Evolutionary conservation across 768 basidiomycete species (phyloP).

Genomic region (Filobasidium floriforme): DNA sequence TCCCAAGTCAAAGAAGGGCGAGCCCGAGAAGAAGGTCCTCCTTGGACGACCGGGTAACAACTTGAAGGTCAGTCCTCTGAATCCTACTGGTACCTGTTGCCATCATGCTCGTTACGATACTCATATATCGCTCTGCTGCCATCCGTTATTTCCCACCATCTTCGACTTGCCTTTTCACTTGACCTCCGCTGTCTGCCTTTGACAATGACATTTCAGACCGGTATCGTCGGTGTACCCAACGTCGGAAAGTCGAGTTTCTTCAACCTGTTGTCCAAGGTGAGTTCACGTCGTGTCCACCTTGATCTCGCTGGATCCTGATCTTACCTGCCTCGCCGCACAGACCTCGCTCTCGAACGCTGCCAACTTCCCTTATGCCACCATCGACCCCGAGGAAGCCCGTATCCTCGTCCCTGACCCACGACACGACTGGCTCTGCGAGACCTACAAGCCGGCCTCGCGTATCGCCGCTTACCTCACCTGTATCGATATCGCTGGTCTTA

Average conservation of each 20-base stretch:
- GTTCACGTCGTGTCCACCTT: not conserved
- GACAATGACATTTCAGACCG: conserved; percentile 54
- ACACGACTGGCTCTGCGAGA: conserved; percentile 86
- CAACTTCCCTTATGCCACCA: conserved; percentile 79
- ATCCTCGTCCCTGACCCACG: conserved; percentile 89
- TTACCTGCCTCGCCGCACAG: conserved; percentile 18
- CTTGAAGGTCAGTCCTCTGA: conserved; percentile 50
- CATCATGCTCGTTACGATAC: not conserved
- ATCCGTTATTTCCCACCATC: not conserved
- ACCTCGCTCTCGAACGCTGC: conserved; percentile 85
- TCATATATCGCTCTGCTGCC: too few species aligned
- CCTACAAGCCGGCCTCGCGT: conserved; percentile 79
- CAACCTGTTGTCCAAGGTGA: conserved; percentile 83
- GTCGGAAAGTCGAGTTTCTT: conserved; percentile 99
- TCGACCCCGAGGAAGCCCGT: conserved; percentile 79
- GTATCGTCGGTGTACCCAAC: conserved; percentile 95
- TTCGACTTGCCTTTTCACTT: not conserved
- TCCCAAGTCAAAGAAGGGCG: conserved; percentile 60
- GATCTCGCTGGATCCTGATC: too few species aligned
- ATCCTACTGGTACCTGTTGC: too few species aligned
- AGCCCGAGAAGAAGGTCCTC: conserved; percentile 70
- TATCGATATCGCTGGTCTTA: conserved; percentile 97
- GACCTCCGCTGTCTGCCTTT: not conserved
- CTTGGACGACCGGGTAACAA: conserved; percentile 93
- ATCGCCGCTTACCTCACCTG: conserved; percentile 94